phyloP scores from a whole-genome alignment of 2,329 filamentous ascomycete species.

The Claviceps sp. region DNA sequence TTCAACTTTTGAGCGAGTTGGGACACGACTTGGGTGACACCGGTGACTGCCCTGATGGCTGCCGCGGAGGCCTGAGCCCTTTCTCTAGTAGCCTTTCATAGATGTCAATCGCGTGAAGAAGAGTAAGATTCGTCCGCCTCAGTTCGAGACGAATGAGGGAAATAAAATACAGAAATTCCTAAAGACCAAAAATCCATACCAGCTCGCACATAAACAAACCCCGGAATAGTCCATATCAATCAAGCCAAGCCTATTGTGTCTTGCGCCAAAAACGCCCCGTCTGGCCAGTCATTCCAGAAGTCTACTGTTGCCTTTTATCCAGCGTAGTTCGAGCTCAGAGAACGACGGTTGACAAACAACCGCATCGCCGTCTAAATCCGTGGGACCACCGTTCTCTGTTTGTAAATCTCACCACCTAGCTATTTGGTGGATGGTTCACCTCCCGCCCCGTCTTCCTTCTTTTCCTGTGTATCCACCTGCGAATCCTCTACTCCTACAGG shows the following conservation, averaged over 20 bases:
- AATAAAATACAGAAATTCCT: too few species aligned
- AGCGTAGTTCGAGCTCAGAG: background rate
- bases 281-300: constrained; percentile 1
- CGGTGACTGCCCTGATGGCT: too few species aligned
- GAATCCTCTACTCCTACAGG: constrained; percentile 16
- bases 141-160: too few species aligned
- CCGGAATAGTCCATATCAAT: background rate
- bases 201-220: background rate
- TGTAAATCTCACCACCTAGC: constrained; percentile 9
- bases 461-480: constrained; percentile 21
- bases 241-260: constrained; percentile 3
- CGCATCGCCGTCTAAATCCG: background rate
- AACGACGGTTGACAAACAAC: background rate
- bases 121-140: too few species aligned
- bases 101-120: too few species aligned
- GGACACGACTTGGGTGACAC: too few species aligned
- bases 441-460: constrained; percentile 13
- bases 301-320: constrained; percentile 1
- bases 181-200: background rate
- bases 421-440: constrained; percentile 11
- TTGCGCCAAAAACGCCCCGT: constrained; percentile 10
- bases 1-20: too few species aligned
- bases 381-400: background rate
- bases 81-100: too few species aligned
- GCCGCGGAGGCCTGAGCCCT: too few species aligned